Evolutionary conservation across 164 flowering plant genomes (phyloP), one percentile per base, ranked within the genome.

Genomic region (Liriodendron chinense): DNA sequence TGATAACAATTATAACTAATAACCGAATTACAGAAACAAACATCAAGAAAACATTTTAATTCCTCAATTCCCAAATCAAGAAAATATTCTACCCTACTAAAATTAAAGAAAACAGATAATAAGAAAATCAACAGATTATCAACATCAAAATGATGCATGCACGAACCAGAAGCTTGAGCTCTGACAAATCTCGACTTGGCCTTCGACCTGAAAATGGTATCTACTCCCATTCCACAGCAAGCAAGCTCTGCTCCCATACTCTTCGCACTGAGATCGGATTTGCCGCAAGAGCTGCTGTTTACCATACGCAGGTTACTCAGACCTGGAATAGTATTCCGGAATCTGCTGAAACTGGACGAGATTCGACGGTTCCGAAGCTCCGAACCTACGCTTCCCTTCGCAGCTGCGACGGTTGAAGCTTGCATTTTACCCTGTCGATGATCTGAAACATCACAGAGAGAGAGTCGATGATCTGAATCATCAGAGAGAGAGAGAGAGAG

Each of bases 141-240:
- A 47, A 12, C n/a, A n/a, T 20, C 63, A 56, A 71, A 48, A 43
- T 22, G 9, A 53, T 13, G 48, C 16, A 47, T 65, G 47, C 72
- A 82, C 89, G 68, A 62, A 91, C 93, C 91, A 81, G 89, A 84
- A 78, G 89, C 89, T 72, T 80, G 96, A 80, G 88, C 87, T 78
- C 74, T 88, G 81, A 89, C 77, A 47, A 84, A 79, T 89, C 93
- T 87, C 65, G 87, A 47, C 83, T 87, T 90, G 18, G 78, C 85
- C 1, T 91, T 80, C 21, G 89, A 82, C 72, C 83, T 69, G 65
- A 80, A 79, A 64, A 84, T 65, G 62, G 78, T 70, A 48, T 77
- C 80, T 63, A 85, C 69, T 64, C 80, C 78, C 26, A 47, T 73
- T 69, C 86, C 77, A 0, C 82, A 72, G 70, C 82, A 74, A 13